These are phyloP conservation scores for Stagonosporopsis vannaccii DNA, from an alignment of 2,329 filamentous ascomycete genomes.

Conservation along the genomic window DNA sequence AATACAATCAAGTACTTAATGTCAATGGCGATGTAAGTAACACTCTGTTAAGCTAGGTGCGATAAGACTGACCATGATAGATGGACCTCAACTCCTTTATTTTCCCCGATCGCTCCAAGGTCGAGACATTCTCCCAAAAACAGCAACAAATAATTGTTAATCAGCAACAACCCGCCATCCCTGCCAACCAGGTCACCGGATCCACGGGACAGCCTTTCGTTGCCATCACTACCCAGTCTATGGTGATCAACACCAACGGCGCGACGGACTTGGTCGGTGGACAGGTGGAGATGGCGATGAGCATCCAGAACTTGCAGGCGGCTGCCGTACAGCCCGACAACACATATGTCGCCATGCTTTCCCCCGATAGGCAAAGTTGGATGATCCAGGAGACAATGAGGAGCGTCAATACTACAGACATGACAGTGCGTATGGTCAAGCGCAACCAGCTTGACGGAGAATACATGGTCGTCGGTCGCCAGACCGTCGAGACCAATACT, in stretches of 20 bases:
- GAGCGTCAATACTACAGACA: constrained; percentile 47
- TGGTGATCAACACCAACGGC: constrained; percentile 48
- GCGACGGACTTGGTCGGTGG: constrained; percentile 47
- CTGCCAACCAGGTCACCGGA: constrained; percentile 47
- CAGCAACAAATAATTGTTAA: constrained; percentile 51
- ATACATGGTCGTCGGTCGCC: constrained; percentile 49
- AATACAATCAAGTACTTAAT: constrained; percentile 51
- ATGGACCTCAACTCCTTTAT: constrained; percentile 48
- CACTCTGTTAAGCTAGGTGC: rapidly evolving
- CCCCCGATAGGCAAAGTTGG: constrained; percentile 48
- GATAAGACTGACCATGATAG: constrained; percentile 27
- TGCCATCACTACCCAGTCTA: constrained; percentile 41
- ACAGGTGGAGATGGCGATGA: constrained; percentile 47
- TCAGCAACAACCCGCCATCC: constrained; percentile 46
- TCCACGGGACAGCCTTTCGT: constrained; percentile 49
- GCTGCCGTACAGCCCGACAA: constrained; percentile 45
- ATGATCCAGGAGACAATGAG: constrained; percentile 49
- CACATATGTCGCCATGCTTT: constrained; percentile 48
- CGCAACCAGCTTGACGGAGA: constrained; percentile 46
- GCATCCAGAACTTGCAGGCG: constrained; percentile 36
- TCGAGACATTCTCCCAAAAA: constrained; percentile 49
- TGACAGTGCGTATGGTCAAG: constrained; percentile 48
- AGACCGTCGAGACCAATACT: constrained; percentile 46
- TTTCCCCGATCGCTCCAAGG: constrained; percentile 47
- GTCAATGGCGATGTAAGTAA: constrained; percentile 49